phyloP scores from a whole-genome alignment of 768 basidiomycete genomes.

The Boletus vermiculosoides region DNA sequence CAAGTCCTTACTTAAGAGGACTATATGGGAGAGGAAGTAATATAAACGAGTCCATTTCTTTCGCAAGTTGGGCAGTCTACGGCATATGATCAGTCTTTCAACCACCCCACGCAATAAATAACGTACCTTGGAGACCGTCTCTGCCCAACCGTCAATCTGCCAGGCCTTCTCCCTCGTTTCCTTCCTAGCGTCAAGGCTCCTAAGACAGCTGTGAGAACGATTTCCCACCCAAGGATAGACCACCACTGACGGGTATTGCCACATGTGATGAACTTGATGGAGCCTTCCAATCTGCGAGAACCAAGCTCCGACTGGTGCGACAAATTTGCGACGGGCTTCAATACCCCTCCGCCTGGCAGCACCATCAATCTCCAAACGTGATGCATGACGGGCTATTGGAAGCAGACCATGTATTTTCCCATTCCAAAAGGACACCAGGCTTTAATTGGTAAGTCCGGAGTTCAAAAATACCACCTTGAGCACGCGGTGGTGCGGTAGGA shows the following conservation, averaged over 20 bases:
- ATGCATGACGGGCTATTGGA: not conserved
- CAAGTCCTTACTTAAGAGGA: constrained; percentile 64
- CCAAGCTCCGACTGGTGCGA: constrained; percentile 88
- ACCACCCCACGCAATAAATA: constrained; percentile 14
- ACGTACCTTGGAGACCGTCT: constrained; percentile 83
- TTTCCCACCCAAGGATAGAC: constrained; percentile 4
- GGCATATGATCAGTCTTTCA: not conserved
- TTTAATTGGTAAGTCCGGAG: constrained; percentile 84
- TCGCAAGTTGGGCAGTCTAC: constrained; percentile 87
- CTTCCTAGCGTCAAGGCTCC: constrained; percentile 77
- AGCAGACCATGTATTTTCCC: constrained; percentile 87
- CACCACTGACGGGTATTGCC: constrained; percentile 86
- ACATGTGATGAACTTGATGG: constrained; percentile 92
- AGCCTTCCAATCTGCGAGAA: constrained; percentile 84
- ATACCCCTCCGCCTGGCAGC: constrained; percentile 80
- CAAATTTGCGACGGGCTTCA: constrained; percentile 86
- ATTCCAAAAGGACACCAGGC: constrained; percentile 89
- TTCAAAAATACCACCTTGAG: constrained; percentile 91
- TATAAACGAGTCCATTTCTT: constrained; percentile 84
- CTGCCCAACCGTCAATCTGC: constrained; percentile 94
- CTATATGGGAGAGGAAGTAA: constrained; percentile 78
- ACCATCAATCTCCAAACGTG: constrained; percentile 2
- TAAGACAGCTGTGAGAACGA: constrained; percentile 28
- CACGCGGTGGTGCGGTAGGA: constrained; percentile 83
- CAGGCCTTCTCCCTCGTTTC: constrained; percentile 87